Conservation (phyloP, 768 basidiomycete species). For the Tylopilus sp. region DNA sequence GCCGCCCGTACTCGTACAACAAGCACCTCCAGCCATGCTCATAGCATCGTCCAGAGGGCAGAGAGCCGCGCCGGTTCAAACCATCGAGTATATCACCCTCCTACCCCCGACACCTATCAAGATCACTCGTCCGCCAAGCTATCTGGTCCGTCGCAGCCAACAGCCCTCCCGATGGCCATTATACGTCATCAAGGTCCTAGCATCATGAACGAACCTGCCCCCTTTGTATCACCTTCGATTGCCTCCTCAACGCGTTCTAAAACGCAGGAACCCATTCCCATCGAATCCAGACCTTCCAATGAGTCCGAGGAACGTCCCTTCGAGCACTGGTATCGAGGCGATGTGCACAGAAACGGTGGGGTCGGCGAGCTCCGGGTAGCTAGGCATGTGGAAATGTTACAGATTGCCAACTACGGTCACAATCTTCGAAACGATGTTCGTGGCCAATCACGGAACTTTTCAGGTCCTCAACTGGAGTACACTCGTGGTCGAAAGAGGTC, state of each 20-base stretch:
- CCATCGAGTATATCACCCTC: slow-evolving; percentile 22
- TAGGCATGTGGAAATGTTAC: slow-evolving; percentile 76
- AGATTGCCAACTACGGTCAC: slow-evolving; percentile 84
- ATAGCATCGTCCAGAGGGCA: slow-evolving; percentile 34
- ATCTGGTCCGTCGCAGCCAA: slow-evolving; percentile 28
- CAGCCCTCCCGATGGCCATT: slow-evolving; percentile 32
- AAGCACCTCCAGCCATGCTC: slow-evolving; percentile 39
- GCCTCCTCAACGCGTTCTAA: slow-evolving; percentile 42
- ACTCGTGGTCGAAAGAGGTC: slow-evolving; percentile 52
- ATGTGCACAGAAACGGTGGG: slow-evolving; percentile 83
- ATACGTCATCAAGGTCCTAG: slow-evolving; percentile 41
- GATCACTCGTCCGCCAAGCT: slow-evolving; percentile 31
- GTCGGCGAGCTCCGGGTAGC: slow-evolving; percentile 80
- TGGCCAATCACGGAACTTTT: slow-evolving; percentile 25
- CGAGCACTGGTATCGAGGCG: slow-evolving; percentile 89
- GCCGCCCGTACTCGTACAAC: no score
- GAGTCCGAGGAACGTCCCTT: slow-evolving; percentile 83
- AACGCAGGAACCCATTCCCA: slow-evolving; percentile 29
- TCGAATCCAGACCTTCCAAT: slow-evolving; percentile 51
- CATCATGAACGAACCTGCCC: slow-evolving; percentile 62
- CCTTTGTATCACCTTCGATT: slow-evolving; percentile 47
- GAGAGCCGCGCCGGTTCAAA: slow-evolving; percentile 33
- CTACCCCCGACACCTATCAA: slow-evolving; percentile 28
- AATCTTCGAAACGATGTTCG: slow-evolving; percentile 36
- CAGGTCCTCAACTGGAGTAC: slow-evolving; percentile 20